Evolutionary conservation across 2,329 filamentous ascomycete species (phyloP), one percentile per base, ranked within the genome.

Genomic region (Xenoacremonium recifei): DNA sequence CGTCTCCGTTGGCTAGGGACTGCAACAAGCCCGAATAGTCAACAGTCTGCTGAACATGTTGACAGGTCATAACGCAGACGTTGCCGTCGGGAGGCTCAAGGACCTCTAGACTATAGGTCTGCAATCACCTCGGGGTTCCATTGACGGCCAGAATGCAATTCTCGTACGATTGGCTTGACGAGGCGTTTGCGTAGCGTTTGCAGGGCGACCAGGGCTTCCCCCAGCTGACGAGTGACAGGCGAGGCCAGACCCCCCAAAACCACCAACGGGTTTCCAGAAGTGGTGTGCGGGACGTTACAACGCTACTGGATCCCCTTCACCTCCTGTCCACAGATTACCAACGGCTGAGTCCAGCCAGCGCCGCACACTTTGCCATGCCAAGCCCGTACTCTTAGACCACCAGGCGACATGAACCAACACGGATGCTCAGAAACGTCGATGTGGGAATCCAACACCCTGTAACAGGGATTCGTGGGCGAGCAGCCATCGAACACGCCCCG

Each of bases 401-500:
- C 35, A 21, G 19, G 32, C 34, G 30, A 6, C 15, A 29, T 19
- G 39, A 38, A 31, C 49, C 42, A 51, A 38, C 37, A 19, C 38
- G 36, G 36, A 33, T 20, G 27, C 32, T 19, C 11, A 23, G 21
- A 30, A 20, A 39, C 48, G 43, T 35, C 29, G 35, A 40, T 42
- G 41, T 45, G 49, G 19, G 35, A 54, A 46, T 47, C 39, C 35
- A 16, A 45, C 41, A 15, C 23, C 35, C 34, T 48, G 38, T 42
- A 41, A 32, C 48, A 55, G 48, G 45, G 42, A 43, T 47, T n/a
- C n/a, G n/a, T n/a, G n/a, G n/a, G n/a, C n/a, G n/a, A n/a, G n/a
- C n/a, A n/a, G n/a, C n/a, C n/a, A n/a, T n/a, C n/a, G n/a, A n/a
- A n/a, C n/a, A n/a, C n/a, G n/a, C n/a, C n/a, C n/a, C n/a, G n/a